Evolutionary conservation across 2,329 filamentous ascomycete genomes (phyloP), one percentile per base, ranked within the genome.

Genomic region (Alternaria viburni): DNA sequence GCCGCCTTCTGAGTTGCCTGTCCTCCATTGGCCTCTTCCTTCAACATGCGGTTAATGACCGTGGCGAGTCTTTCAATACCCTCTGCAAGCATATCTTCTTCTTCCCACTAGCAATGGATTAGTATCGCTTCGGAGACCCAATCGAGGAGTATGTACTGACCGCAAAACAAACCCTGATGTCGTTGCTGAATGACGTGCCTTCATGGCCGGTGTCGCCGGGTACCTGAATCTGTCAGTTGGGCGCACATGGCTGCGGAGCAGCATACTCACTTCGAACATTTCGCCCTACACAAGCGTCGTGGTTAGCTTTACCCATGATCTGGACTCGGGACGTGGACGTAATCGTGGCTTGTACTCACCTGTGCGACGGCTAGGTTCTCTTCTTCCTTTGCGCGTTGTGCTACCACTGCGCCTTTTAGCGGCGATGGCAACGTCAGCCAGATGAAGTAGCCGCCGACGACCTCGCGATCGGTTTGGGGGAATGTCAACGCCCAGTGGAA

Each of bases 401-500:
- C 87, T 30, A 93, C 82, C 8, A 85, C 83, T 30, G 80, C 81
- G 36, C 86, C 88, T 9, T 84, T 82, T 57, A 90, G 80, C 47
- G 75, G 59, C 66, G 77, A 66, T 0, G 90, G 89, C 5, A 97
- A 78, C 2, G 83, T 85, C 25, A 96, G 79, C 93, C 93, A 97
- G 51, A 97, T 83, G 77, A 97, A 97, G 77, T 95, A 97, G 0
- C 93, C 93, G 0, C 93, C 93, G 28, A 90, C 90, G 4, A 90
- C 78, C 4, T 82, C 76, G 32, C 82, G 79, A 59, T 81, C 77
- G 1, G 77, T 71, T 59, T 86, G 79, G 13, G 79, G 77, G 41
- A 83, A 83, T 62, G 71, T 79, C 69, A 81, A 91, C 86, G 2
- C 90, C 91, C 0, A 91, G 81, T 1, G 91, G 90, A 0, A 85